Evolutionary conservation across 306 rosid genomes (phyloP), one percentile per base, ranked within the genome.

Genomic region (Argentina anserina): DNA sequence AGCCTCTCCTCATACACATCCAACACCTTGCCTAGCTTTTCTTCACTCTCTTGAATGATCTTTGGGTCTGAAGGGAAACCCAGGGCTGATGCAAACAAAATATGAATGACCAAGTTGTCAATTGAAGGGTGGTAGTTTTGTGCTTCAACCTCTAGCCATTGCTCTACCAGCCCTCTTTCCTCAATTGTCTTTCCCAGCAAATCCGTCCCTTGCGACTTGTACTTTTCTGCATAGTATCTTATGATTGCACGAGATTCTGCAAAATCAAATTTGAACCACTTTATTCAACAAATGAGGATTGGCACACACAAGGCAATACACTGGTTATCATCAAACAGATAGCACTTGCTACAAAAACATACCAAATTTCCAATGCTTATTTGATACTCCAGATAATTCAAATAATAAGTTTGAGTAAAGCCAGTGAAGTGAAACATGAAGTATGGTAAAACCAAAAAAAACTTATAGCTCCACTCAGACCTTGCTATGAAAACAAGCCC

Each of bases 91-190:
- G 65, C 59, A 77, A 75, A 72, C 75, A 87, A 20, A 6, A 53
- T 33, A 45, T 82, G 82, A 47, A 65, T 2, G 4, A 31, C 21
- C 26, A 87, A 72, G 56, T 80, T 73, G 39, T 69, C 29, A 3
- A 77, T 59, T 20, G 74, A 60, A 21, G 76, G 73, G 9, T 82
- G 49, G 29, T 59, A 87, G 75, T 73, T 80, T 0, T 80, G 76
- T 53, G 84, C 88, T 73, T 84, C 90, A 60, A 82, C 85, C 56
- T 87, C 87, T 4, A 87, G 73, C 90, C 90, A 87, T 69, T 87
- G 87, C n/a, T 84, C 90, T 26, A 87, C 81, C 0, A 77, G 20
- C 64, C 85, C 84, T 31, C 80, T 84, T 45, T 87, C 90, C 81
- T 87, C 88, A 10, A 82, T 55, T 41, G 82, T 84, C 26, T 59